Conservation (phyloP, 2,329 filamentous ascomycete species). For the Talaromyces sp. region DNA sequence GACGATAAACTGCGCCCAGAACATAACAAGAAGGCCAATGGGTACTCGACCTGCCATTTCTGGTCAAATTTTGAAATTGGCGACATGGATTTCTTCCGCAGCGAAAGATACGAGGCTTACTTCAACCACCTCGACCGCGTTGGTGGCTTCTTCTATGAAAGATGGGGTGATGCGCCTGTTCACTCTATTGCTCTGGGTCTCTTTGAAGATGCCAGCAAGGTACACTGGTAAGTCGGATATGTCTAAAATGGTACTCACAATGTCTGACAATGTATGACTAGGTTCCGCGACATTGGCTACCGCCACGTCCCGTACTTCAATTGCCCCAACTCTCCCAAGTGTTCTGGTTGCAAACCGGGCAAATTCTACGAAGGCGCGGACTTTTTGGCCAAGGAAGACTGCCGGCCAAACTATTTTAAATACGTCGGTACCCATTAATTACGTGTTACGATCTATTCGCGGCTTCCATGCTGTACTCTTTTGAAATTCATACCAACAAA, state of each 20-base stretch:
- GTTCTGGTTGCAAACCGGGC: slow-evolving; percentile 78
- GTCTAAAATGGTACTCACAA: background rate
- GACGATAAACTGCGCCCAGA: slow-evolving; percentile 72
- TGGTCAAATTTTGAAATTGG: slow-evolving; percentile 99
- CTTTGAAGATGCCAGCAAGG: slow-evolving; percentile 83
- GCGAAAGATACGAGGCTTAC: slow-evolving; percentile 86
- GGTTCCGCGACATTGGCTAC: slow-evolving; percentile 99
- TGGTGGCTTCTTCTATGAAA: slow-evolving; percentile 96
- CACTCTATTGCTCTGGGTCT: slow-evolving; percentile 89
- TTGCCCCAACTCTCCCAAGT: slow-evolving; percentile 94
- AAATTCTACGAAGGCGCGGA: slow-evolving; percentile 83
- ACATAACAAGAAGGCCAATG: slow-evolving; percentile 74
- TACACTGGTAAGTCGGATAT: slow-evolving; percentile 70
- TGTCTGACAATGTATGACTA: slow-evolving; percentile 32
- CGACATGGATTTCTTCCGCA: slow-evolving; percentile 88
- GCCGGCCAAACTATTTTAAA: slow-evolving; percentile 95
- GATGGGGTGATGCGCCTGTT: slow-evolving; percentile 96
- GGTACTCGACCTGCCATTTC: slow-evolving; percentile 97
- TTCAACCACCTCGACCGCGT: slow-evolving; percentile 92
- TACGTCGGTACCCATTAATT: slow-evolving; percentile 71
- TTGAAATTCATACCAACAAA: background rate
- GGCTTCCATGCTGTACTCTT: slow-evolving; percentile 5
- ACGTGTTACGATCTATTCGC: background rate
- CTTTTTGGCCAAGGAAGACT: slow-evolving; percentile 86
- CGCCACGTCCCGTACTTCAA: slow-evolving; percentile 99